Conservation (phyloP, 2,329 filamentous ascomycete species). For the Teratosphaeriaceae sp. region DNA sequence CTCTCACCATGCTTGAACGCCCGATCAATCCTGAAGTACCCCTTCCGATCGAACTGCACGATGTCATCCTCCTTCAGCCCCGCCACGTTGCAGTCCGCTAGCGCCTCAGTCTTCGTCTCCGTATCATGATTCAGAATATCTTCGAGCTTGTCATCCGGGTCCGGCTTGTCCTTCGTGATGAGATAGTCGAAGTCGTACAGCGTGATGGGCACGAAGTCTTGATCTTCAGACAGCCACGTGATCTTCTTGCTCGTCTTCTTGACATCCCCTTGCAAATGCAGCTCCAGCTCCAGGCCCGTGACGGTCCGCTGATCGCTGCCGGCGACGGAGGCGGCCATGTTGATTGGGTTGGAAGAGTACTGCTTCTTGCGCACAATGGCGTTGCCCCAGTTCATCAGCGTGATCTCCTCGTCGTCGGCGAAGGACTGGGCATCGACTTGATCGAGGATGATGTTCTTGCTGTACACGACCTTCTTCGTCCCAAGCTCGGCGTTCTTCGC, state of each 20-base stretch:
- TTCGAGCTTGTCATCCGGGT: constrained; percentile 79
- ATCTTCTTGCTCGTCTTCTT: constrained; percentile 96
- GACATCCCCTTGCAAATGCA: constrained; percentile 89
- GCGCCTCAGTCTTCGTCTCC: constrained; percentile 63
- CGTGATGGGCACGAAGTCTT: constrained; percentile 73
- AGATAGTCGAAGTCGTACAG: constrained; percentile 94
- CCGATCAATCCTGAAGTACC: constrained; percentile 80
- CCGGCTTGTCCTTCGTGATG: constrained; percentile 89
- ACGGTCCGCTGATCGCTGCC: constrained; percentile 49
- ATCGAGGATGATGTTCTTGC: constrained; percentile 69
- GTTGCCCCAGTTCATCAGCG: constrained; percentile 95
- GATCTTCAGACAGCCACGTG: constrained; percentile 78
- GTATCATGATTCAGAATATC: constrained; percentile 74
- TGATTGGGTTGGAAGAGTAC: constrained; percentile 45
- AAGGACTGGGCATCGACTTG: constrained; percentile 81
- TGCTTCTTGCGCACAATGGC: constrained; percentile 65
- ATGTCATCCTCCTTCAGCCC: constrained; percentile 80
- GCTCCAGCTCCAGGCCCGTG: constrained; percentile 67
- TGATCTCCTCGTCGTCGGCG: constrained; percentile 82
- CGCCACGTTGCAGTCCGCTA: constrained; percentile 75
- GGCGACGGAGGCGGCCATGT: too few relatives aligned
- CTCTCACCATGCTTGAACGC: constrained; percentile 52
- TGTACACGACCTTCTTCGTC: constrained; percentile 77
- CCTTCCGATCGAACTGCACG: constrained; percentile 90
- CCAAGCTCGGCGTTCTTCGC: constrained; percentile 82